These are phyloP conservation scores for Tephrocybe sp. DNA, from an alignment of 768 basidiomycete species.

Conservation along the genomic window DNA sequence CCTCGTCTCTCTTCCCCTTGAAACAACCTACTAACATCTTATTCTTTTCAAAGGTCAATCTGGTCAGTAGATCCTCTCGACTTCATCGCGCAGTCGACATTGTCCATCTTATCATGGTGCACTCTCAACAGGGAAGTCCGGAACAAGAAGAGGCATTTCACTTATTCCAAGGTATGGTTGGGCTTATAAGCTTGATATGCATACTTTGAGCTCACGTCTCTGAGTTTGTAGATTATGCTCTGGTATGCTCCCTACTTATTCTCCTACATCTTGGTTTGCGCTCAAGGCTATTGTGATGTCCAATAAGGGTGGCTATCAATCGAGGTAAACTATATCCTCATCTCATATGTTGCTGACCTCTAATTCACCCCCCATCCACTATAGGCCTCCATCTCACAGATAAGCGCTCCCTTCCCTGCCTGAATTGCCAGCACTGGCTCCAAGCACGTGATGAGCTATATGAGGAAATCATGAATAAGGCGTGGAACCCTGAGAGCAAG, in stretches of 20 bases:
- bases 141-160: constrained; percentile 81
- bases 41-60: constrained; percentile 61
- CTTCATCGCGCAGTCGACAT: neutral
- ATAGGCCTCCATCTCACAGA: constrained; percentile 86
- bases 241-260: constrained; percentile 47
- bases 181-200: too few species aligned
- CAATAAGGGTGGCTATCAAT: constrained; percentile 86
- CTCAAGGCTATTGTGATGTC: neutral
- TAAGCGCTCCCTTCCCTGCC: constrained; percentile 91
- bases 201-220: too few species aligned
- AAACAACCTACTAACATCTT: neutral
- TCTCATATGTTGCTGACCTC: neutral
- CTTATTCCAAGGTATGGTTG: constrained; percentile 77
- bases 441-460: constrained; percentile 79
- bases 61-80: constrained; percentile 53
- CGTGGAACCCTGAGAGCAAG: constrained; percentile 72
- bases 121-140: constrained; percentile 86
- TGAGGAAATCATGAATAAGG: constrained; percentile 90
- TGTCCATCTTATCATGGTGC: neutral
- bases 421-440: constrained; percentile 69
- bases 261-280: neutral
- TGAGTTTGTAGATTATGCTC: constrained; percentile 76
- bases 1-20: neutral
- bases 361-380: neutral
- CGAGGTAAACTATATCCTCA: constrained; percentile 48